Conservation (phyloP, 2,329 filamentous ascomycete genomes). For the Pyricularia pennisetigena region DNA sequence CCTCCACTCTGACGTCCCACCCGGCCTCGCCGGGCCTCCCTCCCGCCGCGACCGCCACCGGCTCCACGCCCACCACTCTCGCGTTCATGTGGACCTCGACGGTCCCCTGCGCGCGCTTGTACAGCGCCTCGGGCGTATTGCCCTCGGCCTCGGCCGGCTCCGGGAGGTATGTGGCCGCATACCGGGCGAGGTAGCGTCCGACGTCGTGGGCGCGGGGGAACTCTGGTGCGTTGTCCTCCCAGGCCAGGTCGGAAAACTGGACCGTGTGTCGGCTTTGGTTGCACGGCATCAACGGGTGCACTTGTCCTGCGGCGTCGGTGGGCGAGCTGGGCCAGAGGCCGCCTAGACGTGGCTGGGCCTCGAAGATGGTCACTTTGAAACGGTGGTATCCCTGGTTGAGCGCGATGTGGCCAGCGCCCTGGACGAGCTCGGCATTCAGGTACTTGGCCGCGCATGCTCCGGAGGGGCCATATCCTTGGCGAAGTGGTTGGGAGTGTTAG, state of each 20-base stretch:
- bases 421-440: neutral
- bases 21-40: conserved; percentile 14
- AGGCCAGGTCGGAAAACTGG: conserved; percentile 62
- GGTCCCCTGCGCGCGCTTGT: neutral
- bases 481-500: neutral
- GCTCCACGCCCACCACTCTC: conserved; percentile 30
- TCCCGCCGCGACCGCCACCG: conserved; percentile 7
- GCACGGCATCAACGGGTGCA: conserved; percentile 58
- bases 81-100: conserved; percentile 21
- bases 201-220: conserved; percentile 73
- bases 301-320: conserved; percentile 35
- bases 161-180: conserved; percentile 33
- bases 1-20: conserved; percentile 26
- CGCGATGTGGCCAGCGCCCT: neutral
- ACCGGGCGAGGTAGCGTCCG: conserved; percentile 60
- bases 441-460: neutral
- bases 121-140: neutral
- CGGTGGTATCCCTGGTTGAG: conserved; percentile 10
- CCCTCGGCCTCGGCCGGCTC: neutral
- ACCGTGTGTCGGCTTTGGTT: conserved; percentile 75
- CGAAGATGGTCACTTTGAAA: conserved; percentile 63
- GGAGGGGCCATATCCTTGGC: neutral
- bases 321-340: conserved; percentile 63
- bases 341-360: conserved; percentile 54
- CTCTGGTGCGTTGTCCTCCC: conserved; percentile 47